Evolutionary conservation across 2,329 filamentous ascomycete genomes (phyloP).

Genomic region (Penicillium sp.): DNA sequence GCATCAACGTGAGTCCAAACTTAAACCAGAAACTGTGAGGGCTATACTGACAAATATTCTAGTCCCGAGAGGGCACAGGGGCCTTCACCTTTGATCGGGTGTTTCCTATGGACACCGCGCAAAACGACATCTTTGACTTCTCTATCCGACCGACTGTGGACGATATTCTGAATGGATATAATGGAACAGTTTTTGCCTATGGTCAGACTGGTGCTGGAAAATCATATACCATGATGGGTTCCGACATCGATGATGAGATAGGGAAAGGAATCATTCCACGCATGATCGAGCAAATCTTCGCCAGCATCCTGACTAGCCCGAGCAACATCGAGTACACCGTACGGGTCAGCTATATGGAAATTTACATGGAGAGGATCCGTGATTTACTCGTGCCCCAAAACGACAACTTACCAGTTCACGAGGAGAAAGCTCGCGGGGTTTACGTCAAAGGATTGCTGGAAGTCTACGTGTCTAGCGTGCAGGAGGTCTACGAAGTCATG

Average conservation of each 20-base stretch:
- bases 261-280: conserved; percentile 93
- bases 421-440: conserved; percentile 92
- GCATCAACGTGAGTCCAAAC: conserved; percentile 65
- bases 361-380: conserved; percentile 98
- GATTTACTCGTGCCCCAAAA: conserved; percentile 90
- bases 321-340: conserved; percentile 98
- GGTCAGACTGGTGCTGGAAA: conserved; percentile 98
- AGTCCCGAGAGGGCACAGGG: conserved; percentile 80
- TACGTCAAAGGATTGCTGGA: conserved; percentile 95
- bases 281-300: conserved; percentile 96
- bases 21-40: conserved; percentile 10
- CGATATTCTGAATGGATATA: conserved; percentile 98
- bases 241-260: conserved; percentile 84
- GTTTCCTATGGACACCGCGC: conserved; percentile 88
- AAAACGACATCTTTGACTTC: conserved; percentile 95
- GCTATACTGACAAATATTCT: conserved; percentile 22
- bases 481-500: conserved; percentile 97
- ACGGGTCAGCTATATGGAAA: conserved; percentile 98
- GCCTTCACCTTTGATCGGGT: conserved; percentile 96
- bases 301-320: conserved; percentile 86
- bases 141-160: conserved; percentile 95
- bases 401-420: conserved; percentile 95
- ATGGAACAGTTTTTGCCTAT: conserved; percentile 97
- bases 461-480: conserved; percentile 91
- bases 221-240: conserved; percentile 98